Evolutionary conservation across 148 eudicot genomes (phyloP).

Genomic region (Vaccinium darrowii): DNA sequence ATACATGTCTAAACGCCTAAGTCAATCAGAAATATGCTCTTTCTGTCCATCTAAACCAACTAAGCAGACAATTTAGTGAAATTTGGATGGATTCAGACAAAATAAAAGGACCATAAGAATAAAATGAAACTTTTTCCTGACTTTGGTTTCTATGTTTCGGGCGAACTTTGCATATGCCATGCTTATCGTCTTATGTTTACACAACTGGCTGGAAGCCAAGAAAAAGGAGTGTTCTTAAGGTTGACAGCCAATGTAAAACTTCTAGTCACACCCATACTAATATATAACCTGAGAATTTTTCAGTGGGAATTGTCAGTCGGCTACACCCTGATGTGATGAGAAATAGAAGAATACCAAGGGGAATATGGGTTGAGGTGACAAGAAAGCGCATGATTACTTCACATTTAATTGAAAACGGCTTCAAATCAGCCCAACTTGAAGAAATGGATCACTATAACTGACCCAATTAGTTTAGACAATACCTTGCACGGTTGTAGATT

Average conservation of each 20-base stretch:
- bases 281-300: not conserved
- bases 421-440: not conserved
- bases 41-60: constrained; percentile 7
- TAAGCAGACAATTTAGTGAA: not conserved
- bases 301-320: not conserved
- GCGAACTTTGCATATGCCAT: not conserved
- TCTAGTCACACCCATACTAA: not conserved
- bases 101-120: not conserved
- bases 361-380: constrained; percentile 8
- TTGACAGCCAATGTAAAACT: not conserved
- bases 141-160: not conserved
- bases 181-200: not conserved
- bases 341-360: not conserved
- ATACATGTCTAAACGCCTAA: not conserved
- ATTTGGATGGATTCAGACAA: not conserved
- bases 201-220: not conserved
- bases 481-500: not conserved
- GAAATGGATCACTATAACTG: not conserved
- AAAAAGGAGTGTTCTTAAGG: not conserved
- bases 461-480: not conserved
- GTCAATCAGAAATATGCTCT: constrained; percentile 6
- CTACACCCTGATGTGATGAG: not conserved
- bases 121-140: not conserved
- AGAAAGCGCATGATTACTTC: not conserved
- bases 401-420: not conserved